Conservation (phyloP, 2,329 filamentous ascomycete species). For the Aspergillus caelatus region DNA sequence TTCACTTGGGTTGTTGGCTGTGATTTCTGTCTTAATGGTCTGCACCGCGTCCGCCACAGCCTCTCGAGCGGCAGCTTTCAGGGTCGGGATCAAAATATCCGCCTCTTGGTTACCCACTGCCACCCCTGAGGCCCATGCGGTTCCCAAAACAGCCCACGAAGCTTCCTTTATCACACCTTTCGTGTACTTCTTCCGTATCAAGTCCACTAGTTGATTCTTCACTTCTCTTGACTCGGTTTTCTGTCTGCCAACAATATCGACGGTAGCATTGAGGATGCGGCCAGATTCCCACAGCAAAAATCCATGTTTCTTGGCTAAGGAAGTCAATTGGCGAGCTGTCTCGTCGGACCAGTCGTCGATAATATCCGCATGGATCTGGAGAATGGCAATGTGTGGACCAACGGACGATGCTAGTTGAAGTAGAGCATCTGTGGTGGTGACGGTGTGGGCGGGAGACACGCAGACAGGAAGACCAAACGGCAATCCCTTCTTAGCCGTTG, state of each 20-base stretch:
- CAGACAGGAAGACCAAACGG: conserved; percentile 43
- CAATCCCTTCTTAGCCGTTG: conserved; percentile 36
- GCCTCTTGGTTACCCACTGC: conserved; percentile 41
- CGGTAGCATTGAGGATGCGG: conserved; percentile 40
- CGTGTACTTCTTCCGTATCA: conserved; percentile 43
- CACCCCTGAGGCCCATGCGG: conserved; percentile 42
- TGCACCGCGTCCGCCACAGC: conserved; percentile 42
- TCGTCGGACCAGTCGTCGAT: conserved; percentile 63
- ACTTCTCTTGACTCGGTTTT: conserved; percentile 32
- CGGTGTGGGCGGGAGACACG: conserved; percentile 59
- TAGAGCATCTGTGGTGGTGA: conserved; percentile 59
- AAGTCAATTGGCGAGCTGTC: conserved; percentile 48
- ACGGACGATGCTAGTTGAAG: conserved; percentile 60
- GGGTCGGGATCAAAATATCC: conserved; percentile 45
- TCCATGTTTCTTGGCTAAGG: conserved; percentile 38
- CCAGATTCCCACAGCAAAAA: conserved; percentile 48
- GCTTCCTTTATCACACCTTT: conserved; percentile 41
- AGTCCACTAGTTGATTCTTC: conserved; percentile 35
- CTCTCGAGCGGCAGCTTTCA: conserved; percentile 45
- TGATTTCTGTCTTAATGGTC: conserved; percentile 47
- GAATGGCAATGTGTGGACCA: conserved; percentile 62
- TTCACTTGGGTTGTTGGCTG: conserved; percentile 24
- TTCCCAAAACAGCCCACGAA: conserved; percentile 42
- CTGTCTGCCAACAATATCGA: conserved; percentile 35
- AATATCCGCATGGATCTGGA: conserved; percentile 65